Evolutionary conservation across 2,329 filamentous ascomycete genomes (phyloP), one percentile per base, ranked within the genome.

Genomic region (Ilyonectria robusta): DNA sequence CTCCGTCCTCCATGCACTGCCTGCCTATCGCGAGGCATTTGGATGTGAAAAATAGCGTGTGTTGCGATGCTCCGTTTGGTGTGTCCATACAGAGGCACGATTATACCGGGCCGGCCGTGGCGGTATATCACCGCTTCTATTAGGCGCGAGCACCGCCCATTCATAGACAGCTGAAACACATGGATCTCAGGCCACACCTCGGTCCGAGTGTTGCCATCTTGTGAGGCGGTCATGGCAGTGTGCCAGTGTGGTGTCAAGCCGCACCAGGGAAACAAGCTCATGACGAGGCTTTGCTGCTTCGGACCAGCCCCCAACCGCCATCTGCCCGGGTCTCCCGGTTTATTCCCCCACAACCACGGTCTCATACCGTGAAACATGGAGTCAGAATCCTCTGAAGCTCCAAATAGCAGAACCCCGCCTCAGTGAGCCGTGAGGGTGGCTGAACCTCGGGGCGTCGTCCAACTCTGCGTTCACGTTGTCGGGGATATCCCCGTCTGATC

Each of bases 141-240:
- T 58, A 56, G 47, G 53, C 53, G 55, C 53, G 48, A 59, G 37
- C 57, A 44, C 60, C 50, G 64, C 54, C 51, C 48, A 56, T 62
- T 29, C 23, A 65, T 26, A 29, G 44, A 58, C 44, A 48, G 29
- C 56, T 54, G 65, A 23, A 62, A 58, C 66, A 62, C 65, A 68
- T 71, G 65, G 47, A 70, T 67, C 63, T 66, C 68, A 67, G 59
- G 59, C 64, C 63, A 70, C 60, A 65, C 63, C 58, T 68, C 51
- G 55, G 60, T 61, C 61, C 63, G 68, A 65, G 59, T 54, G 40
- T 57, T 60, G 65, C 62, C 59, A 68, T 66, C 19, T 68, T 54
- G 35, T 35, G 44, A 58, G 59, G 55, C 40, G 35, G 47, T 58
- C 55, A 65, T 68, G 67, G 50, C 23, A 62, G 40, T 42, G 40